A percentile compares a stretch with the other conserved stretches of the same genome.
phyloP scores from a whole-genome alignment of 129 eudicot genomes.

The Kitagawia praeruptora region DNA sequence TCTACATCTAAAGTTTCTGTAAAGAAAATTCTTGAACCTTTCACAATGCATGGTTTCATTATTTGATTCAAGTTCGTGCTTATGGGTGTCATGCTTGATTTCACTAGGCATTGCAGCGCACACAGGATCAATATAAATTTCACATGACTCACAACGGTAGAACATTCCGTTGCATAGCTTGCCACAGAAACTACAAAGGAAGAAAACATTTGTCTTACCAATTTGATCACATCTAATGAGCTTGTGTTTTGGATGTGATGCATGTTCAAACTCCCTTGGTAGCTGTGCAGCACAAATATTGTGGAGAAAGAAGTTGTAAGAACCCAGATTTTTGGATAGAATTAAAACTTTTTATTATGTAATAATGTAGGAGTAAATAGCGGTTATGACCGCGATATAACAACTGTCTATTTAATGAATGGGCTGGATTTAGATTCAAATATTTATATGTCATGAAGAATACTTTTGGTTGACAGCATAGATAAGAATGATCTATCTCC shows the following conservation, averaged over 20 bases:
- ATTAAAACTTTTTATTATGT: no score
- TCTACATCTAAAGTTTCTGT: neutral
- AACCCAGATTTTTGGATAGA: no score
- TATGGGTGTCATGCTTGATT: neutral
- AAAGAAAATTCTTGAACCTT: fast-evolving
- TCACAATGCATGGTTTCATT: neutral
- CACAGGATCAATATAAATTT: neutral
- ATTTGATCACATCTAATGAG: neutral
- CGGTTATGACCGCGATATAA: no score
- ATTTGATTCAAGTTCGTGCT: neutral
- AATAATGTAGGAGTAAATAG: no score
- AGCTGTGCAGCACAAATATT: neutral
- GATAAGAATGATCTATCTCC: no score
- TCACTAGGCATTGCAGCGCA: neutral
- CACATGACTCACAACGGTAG: neutral
- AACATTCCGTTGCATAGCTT: neutral
- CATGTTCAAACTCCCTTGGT: neutral
- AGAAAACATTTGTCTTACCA: neutral
- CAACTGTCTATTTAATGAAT: no score
- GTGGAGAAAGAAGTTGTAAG: neutral
- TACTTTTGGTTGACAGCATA: no score
- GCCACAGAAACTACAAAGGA: neutral
- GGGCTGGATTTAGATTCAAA: no score
- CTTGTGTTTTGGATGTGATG: neutral
- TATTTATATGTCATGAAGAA: no score